phyloP scores from a whole-genome alignment of 192 early-diverging fungal species.

The Coemansia sp. region DNA sequence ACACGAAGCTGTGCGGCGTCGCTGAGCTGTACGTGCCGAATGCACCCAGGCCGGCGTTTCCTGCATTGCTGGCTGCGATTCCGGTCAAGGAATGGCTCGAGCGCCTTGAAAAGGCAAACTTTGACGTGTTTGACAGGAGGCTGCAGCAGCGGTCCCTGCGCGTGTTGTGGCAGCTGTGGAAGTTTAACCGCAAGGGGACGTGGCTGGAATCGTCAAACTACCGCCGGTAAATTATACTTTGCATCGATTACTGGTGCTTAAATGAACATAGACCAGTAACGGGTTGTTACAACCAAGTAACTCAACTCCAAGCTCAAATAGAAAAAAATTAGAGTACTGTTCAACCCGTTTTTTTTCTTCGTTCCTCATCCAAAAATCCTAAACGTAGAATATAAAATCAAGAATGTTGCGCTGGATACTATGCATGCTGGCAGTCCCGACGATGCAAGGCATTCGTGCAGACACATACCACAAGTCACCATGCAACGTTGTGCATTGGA shows the following conservation, averaged over 20 bases:
- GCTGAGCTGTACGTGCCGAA: slow-evolving; percentile 60
- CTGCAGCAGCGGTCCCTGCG: slow-evolving; percentile 56
- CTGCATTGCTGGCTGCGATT: slow-evolving; percentile 71
- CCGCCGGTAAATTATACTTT: no score
- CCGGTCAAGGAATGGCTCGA: slow-evolving; percentile 73
- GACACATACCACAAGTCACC: slow-evolving; percentile 40
- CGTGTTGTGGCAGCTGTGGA: slow-evolving; percentile 44
- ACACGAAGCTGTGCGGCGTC: slow-evolving; percentile 77
- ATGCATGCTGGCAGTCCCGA: no score
- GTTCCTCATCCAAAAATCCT: no score
- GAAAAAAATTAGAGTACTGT: no score
- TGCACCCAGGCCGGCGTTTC: slow-evolving; percentile 61
- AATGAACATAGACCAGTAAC: no score
- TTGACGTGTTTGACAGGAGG: slow-evolving; percentile 76
- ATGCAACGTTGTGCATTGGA: slow-evolving; percentile 47
- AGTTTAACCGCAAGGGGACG: slow-evolving; percentile 32
- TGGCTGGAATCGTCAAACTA: slow-evolving; percentile 31
- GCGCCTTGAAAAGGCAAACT: slow-evolving; percentile 72
- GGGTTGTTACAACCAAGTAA: no score
- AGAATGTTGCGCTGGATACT: no score
- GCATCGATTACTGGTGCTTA: no score
- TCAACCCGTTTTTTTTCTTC: no score
- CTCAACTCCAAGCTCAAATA: no score
- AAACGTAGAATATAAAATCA: no score
- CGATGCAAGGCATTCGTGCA: background rate